Conservation (phyloP, 1,139 yeast genomes). For the Blastobotrys petasosporus region DNA sequence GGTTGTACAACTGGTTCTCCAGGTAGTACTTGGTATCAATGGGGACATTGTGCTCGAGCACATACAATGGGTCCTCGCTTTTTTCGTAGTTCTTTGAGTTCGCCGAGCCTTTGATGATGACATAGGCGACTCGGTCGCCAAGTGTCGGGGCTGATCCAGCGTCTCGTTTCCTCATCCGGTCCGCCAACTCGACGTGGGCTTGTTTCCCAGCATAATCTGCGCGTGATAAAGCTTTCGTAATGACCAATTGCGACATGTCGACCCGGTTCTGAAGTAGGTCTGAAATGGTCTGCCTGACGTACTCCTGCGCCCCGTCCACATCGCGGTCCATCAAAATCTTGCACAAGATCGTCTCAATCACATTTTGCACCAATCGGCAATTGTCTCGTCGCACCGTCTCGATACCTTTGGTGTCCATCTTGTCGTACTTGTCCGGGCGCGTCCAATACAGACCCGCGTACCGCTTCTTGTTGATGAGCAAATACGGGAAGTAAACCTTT, state of each 20-base stretch:
- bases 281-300: slow-evolving; percentile 82
- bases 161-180: slow-evolving; percentile 92
- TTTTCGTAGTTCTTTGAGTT: slow-evolving; percentile 89
- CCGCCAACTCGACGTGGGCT: slow-evolving; percentile 95
- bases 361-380: slow-evolving; percentile 89
- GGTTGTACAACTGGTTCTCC: slow-evolving; percentile 89
- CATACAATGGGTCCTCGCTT: slow-evolving; percentile 94
- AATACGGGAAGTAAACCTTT: slow-evolving; percentile 91
- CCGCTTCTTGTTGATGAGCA: slow-evolving; percentile 89
- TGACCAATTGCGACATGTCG: slow-evolving; percentile 89
- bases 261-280: slow-evolving; percentile 85
- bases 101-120: slow-evolving; percentile 72
- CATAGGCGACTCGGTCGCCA: slow-evolving; percentile 98
- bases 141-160: slow-evolving; percentile 95
- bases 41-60: slow-evolving; percentile 83
- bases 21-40: slow-evolving; percentile 92
- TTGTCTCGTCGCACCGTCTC: slow-evolving; percentile 98
- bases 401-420: slow-evolving; percentile 97
- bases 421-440: slow-evolving; percentile 78
- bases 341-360: slow-evolving; percentile 85
- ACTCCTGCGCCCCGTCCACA: slow-evolving; percentile 80
- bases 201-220: slow-evolving; percentile 94
- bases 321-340: slow-evolving; percentile 82
- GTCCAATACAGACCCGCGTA: slow-evolving; percentile 99
- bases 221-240: slow-evolving; percentile 84